Evolutionary conservation across 164 flowering plant genomes (phyloP).

Genomic region (Stephania yunnanensis): DNA sequence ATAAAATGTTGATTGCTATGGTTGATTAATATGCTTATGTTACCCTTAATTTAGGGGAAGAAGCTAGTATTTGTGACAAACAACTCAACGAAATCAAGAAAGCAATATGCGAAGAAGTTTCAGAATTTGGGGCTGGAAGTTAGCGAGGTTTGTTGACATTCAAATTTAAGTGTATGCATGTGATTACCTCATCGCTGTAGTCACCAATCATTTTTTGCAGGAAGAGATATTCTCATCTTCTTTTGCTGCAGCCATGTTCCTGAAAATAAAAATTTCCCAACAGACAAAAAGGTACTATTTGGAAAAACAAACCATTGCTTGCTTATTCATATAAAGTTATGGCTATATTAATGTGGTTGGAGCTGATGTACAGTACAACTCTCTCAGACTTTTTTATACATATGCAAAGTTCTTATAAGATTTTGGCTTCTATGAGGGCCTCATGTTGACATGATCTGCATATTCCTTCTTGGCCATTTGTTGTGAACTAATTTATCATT

Average conservation of each 20-base stretch:
- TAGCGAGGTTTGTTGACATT: slow-evolving; percentile 40
- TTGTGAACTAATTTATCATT: neutral
- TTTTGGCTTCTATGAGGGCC: neutral
- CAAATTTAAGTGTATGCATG: neutral
- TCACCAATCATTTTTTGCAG: slow-evolving; percentile 28
- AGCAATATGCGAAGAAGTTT: slow-evolving; percentile 70
- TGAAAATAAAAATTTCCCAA: slow-evolving; percentile 72
- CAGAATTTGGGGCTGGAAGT: slow-evolving; percentile 61
- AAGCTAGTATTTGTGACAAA: slow-evolving; percentile 85
- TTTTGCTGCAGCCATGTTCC: slow-evolving; percentile 95
- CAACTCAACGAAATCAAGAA: slow-evolving; percentile 77
- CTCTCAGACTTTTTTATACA: neutral
- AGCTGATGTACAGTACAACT: neutral
- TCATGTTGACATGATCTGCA: neutral
- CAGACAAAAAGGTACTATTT: slow-evolving; percentile 61
- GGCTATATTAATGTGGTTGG: neutral
- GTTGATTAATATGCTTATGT: neutral
- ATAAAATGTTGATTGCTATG: neutral
- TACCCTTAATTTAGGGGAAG: slow-evolving; percentile 51
- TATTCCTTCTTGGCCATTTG: neutral
- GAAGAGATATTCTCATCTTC: slow-evolving; percentile 94
- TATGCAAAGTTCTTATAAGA: neutral
- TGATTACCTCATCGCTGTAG: neutral
- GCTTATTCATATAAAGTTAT: neutral
- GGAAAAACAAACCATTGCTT: neutral